phyloP scores from a whole-genome alignment of 2,329 filamentous ascomycete species.

The Alternaria atra region DNA sequence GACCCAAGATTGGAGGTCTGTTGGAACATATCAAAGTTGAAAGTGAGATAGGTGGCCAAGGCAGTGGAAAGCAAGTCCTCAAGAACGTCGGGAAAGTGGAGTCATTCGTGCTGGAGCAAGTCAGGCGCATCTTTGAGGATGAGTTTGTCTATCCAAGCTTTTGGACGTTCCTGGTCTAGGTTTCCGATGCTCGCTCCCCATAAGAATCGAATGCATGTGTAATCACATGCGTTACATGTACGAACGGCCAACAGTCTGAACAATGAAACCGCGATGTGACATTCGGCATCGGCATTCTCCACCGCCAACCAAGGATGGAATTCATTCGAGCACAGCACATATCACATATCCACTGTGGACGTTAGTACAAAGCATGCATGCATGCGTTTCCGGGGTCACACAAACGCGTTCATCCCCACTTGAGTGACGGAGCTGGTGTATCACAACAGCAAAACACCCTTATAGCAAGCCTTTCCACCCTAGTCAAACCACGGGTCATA shows the following conservation, averaged over 20 bases:
- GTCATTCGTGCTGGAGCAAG: conserved; percentile 95
- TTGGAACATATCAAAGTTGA: conserved; percentile 95
- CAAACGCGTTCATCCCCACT: conserved; percentile 32
- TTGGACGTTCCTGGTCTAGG: conserved; percentile 90
- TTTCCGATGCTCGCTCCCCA: background rate
- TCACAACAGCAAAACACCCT: conserved; percentile 32
- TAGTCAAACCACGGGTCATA: conserved; percentile 29
- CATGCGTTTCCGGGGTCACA: conserved; percentile 39
- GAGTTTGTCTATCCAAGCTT: conserved; percentile 99
- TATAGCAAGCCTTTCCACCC: conserved; percentile 30
- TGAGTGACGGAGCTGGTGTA: conserved; percentile 41
- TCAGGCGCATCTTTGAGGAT: conserved; percentile 96
- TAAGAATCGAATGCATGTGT: background rate
- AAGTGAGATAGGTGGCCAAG: conserved; percentile 94
- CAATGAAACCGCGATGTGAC: conserved; percentile 6
- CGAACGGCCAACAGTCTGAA: background rate
- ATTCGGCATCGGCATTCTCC: conserved; percentile 7
- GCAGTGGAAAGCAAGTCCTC: conserved; percentile 89
- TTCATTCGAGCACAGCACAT: conserved; percentile 17
- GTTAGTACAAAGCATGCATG: conserved; percentile 41
- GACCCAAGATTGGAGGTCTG: conserved; percentile 72
- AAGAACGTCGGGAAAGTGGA: conserved; percentile 99
- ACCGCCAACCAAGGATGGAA: conserved; percentile 8
- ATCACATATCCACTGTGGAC: conserved; percentile 26
- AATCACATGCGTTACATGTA: background rate